These are phyloP conservation scores for Cucumis cinereus DNA, from an alignment of 306 rosid genomes.

Conservation along the genomic window DNA sequence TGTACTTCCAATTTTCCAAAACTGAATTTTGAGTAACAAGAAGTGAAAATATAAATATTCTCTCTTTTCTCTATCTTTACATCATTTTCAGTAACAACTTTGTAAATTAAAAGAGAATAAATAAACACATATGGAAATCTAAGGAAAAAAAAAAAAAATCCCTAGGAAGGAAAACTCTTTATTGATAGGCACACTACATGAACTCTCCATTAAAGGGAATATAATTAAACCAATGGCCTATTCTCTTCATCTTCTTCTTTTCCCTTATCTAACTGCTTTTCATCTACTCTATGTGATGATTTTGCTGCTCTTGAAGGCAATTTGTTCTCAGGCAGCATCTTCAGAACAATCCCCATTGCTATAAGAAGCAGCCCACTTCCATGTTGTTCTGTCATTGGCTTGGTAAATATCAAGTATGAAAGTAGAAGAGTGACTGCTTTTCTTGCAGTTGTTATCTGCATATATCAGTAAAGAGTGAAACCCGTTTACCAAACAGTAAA, in stretches of 20 bases:
- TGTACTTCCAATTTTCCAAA: not conserved
- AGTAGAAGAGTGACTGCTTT: constrained; percentile 51
- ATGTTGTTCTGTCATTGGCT: constrained; percentile 56
- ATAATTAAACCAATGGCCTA: constrained; percentile 18
- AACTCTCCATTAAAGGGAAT: not conserved
- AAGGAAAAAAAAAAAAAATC: not conserved
- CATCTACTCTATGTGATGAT: not conserved
- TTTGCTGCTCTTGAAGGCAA: constrained; percentile 8
- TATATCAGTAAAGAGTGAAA: not conserved
- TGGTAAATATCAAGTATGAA: constrained; percentile 51
- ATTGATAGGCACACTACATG: not conserved
- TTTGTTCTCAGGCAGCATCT: constrained; percentile 36
- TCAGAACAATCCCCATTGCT: constrained; percentile 37
- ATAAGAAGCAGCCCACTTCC: constrained; percentile 48
- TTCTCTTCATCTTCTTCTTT: constrained; percentile 18
- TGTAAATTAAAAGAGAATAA: not conserved
- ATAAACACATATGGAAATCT: not conserved
- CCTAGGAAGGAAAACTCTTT: not conserved
- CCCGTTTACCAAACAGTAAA: not conserved
- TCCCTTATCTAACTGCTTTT: not conserved
- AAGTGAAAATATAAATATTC: not conserved
- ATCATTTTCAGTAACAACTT: not conserved
- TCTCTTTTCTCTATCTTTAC: not conserved
- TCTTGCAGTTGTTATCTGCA: constrained; percentile 55
- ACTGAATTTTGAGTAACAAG: not conserved